A percentile compares a stretch with the other conserved stretches of the same genome.
phyloP scores from a whole-genome alignment of 257 asterid genomes.

The Nicotiana otophora region DNA sequence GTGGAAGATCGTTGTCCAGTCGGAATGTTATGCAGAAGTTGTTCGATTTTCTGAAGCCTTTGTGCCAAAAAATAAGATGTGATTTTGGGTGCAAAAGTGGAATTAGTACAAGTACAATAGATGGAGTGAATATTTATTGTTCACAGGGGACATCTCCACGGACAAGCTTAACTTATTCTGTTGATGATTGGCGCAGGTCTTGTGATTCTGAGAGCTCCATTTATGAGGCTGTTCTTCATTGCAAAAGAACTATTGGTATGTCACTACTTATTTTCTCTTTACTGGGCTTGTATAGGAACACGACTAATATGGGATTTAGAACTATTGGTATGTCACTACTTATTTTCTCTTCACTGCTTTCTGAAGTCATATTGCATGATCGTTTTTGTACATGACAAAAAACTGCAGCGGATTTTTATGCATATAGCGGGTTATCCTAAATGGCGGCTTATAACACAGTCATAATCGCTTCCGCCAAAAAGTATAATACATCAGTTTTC shows the following conservation, averaged over 20 bases:
- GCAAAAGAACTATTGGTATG: conserved; percentile 68
- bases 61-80: conserved; percentile 23
- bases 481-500: too few species aligned
- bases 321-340: too few species aligned
- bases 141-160: conserved; percentile 51
- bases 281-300: too few species aligned
- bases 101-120: conserved; percentile 4
- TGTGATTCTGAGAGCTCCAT: conserved; percentile 89
- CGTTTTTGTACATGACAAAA: too few species aligned
- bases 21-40: conserved; percentile 38
- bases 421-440: too few species aligned
- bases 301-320: too few species aligned
- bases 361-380: background rate
- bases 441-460: too few species aligned
- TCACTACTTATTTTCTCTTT: background rate
- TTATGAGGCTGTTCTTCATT: conserved; percentile 83
- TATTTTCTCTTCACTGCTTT: background rate
- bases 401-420: too few species aligned
- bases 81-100: conserved; percentile 23
- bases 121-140: background rate
- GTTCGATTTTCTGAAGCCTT: conserved; percentile 41
- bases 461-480: too few species aligned
- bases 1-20: background rate
- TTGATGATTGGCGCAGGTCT: conserved; percentile 62
- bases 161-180: conserved; percentile 53